Evolutionary conservation across 345 rosid genomes (phyloP).

Genomic region (Eucalyptus lansdowneana): DNA sequence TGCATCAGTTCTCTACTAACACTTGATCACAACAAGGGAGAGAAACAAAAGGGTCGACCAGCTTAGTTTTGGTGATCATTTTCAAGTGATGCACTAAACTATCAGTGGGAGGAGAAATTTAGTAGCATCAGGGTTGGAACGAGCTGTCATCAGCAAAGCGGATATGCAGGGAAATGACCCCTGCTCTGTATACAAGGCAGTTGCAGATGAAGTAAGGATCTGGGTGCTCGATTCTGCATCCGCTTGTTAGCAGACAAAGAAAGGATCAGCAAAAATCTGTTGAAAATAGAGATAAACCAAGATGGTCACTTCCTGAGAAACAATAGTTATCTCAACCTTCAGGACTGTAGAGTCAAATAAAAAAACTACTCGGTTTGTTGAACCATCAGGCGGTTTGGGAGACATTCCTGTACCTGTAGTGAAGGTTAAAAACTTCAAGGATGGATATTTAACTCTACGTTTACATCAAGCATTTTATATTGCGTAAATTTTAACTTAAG

Average conservation of each 20-base stretch:
- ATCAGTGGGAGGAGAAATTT: neutral
- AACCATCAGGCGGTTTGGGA: neutral
- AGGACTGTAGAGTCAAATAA: neutral
- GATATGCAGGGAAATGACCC: neutral
- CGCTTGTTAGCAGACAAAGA: neutral
- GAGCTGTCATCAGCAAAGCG: neutral
- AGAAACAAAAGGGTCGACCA: neutral
- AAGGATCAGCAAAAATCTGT: neutral
- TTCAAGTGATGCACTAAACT: neutral
- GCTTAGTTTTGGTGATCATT: neutral
- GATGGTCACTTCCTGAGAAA: neutral
- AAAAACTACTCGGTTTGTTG: neutral
- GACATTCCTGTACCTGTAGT: neutral
- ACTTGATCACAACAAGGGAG: neutral
- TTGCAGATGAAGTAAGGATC: neutral
- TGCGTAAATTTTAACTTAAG: neutral
- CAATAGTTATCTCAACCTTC: neutral
- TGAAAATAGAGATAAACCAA: neutral
- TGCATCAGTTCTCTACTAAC: neutral
- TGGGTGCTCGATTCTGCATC: neutral
- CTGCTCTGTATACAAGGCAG: neutral
- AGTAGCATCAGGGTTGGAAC: neutral
- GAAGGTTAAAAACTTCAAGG: neutral
- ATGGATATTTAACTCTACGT: too few relatives aligned
- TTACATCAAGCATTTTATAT: neutral